Evolutionary conservation across 2,329 filamentous ascomycete species (phyloP).

Genomic region (Zymoseptoria passerinii): DNA sequence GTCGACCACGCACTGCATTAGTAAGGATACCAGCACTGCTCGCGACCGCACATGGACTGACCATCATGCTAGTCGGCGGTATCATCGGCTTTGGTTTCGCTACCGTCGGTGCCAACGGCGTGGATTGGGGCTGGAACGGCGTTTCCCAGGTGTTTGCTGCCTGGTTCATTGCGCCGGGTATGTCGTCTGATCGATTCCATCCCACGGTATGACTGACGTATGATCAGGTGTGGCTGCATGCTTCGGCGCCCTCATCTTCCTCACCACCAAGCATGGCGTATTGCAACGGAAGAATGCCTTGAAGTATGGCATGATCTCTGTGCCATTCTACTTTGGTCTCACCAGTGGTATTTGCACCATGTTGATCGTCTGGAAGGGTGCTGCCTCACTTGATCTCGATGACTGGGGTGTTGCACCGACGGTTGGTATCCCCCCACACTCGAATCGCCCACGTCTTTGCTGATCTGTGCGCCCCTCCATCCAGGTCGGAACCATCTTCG

Average conservation of each 20-base stretch:
- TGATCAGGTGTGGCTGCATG: slow-evolving; percentile 32
- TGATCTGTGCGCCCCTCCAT: neutral
- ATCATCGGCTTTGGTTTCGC: slow-evolving; percentile 38
- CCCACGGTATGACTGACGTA: neutral
- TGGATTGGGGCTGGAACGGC: slow-evolving; percentile 51
- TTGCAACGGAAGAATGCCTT: slow-evolving; percentile 41
- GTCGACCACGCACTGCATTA: slow-evolving; percentile 47
- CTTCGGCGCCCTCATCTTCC: slow-evolving; percentile 42
- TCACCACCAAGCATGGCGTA: slow-evolving; percentile 39
- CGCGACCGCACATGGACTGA: neutral
- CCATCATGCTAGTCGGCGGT: slow-evolving; percentile 7
- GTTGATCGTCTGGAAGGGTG: slow-evolving; percentile 49
- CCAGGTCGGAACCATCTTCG: slow-evolving; percentile 43
- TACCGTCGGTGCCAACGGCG: slow-evolving; percentile 45
- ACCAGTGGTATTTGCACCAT: slow-evolving; percentile 43
- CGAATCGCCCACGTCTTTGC: neutral
- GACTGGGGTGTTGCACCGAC: slow-evolving; percentile 35
- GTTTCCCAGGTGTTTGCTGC: slow-evolving; percentile 54
- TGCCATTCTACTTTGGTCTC: slow-evolving; percentile 40
- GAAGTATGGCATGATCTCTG: slow-evolving; percentile 41
- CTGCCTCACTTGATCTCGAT: slow-evolving; percentile 41
- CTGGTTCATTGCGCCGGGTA: slow-evolving; percentile 35
- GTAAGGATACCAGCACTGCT: slow-evolving; percentile 25
- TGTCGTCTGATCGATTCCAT: neutral
- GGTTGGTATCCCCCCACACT: slow-evolving; percentile 14